phyloP scores from a whole-genome alignment of 1,284 basidiomycete genomes.

The Cystobasidiaceae sp. region DNA sequence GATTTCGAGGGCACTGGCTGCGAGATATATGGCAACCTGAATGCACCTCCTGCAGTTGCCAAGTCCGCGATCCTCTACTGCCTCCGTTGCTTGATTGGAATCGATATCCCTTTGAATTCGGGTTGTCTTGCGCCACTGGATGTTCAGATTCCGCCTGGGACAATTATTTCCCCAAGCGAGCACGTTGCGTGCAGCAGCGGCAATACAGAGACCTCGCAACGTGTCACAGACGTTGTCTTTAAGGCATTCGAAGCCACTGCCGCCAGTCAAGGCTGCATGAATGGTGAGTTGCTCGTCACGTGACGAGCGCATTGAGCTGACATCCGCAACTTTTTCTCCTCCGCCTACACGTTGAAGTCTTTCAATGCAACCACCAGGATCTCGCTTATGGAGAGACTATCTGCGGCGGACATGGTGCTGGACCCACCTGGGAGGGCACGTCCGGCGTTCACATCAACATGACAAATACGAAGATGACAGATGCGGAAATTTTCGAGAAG shows the following conservation, averaged over 20 bases:
- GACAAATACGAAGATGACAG: constrained; percentile 50
- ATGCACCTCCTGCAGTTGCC: constrained; percentile 68
- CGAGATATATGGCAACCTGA: constrained; percentile 59
- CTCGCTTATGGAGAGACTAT: constrained; percentile 60
- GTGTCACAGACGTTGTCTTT: constrained; percentile 90
- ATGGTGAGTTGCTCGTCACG: too few species aligned
- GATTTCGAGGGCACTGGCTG: constrained; percentile 67
- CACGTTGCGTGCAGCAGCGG: constrained; percentile 36
- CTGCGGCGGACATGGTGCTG: constrained; percentile 86
- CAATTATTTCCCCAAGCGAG: constrained; percentile 69
- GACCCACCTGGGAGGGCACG: constrained; percentile 78
- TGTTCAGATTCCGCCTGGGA: constrained; percentile 76
- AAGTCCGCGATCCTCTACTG: constrained; percentile 91
- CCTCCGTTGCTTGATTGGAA: constrained; percentile 82
- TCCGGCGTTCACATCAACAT: constrained; percentile 29
- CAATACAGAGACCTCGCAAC: constrained; percentile 63
- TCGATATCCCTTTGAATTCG: constrained; percentile 80
- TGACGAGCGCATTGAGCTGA: too few species aligned
- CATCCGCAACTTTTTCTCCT: too few species aligned
- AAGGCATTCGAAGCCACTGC: constrained; percentile 89
- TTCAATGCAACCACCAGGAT: constrained; percentile 45
- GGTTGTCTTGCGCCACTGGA: constrained; percentile 66
- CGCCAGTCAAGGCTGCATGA: constrained; percentile 72
- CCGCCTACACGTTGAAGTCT: too few species aligned
- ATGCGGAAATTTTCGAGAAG: constrained; percentile 49